Conservation (phyloP, 257 asterid species). For the Ilex asprella region DNA sequence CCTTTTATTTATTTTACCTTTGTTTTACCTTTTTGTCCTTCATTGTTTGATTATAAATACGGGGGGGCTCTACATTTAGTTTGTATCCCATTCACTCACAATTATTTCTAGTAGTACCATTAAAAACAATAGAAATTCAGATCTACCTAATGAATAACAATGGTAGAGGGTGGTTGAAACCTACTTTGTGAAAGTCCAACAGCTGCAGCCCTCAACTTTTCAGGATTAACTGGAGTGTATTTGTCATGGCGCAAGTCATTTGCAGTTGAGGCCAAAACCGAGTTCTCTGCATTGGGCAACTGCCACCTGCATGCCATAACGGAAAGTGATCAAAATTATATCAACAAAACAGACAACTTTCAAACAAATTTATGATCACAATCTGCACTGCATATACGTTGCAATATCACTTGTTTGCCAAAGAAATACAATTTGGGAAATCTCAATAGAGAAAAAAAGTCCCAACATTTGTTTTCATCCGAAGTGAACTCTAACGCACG, state of each 20-base stretch:
- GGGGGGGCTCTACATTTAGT: no score
- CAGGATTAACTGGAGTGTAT: conserved; percentile 47
- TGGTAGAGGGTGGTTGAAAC: conserved; percentile 12
- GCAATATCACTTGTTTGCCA: neutral
- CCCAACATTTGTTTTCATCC: neutral
- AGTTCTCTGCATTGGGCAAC: conserved; percentile 52
- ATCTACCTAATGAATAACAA: no score
- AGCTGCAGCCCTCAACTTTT: conserved; percentile 78
- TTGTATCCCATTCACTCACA: no score
- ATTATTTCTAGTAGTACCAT: no score
- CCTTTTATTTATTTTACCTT: no score
- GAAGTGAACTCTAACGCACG: no score
- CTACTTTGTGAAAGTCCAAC: conserved; percentile 68
- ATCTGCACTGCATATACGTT: neutral
- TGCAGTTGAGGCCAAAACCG: conserved; percentile 76
- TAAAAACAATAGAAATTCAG: no score
- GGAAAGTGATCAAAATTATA: neutral
- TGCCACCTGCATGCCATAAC: conserved; percentile 59
- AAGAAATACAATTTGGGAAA: neutral
- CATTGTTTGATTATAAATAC: no score
- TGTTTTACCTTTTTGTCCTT: no score
- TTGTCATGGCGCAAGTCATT: conserved; percentile 68
- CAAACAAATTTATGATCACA: neutral
- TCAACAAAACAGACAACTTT: neutral
- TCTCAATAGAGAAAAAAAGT: neutral